A percentile compares a stretch with the other conserved stretches of the same genome.
Conservation (phyloP, 2,329 filamentous ascomycete genomes). For the Chrysoporthe austroafricana region DNA sequence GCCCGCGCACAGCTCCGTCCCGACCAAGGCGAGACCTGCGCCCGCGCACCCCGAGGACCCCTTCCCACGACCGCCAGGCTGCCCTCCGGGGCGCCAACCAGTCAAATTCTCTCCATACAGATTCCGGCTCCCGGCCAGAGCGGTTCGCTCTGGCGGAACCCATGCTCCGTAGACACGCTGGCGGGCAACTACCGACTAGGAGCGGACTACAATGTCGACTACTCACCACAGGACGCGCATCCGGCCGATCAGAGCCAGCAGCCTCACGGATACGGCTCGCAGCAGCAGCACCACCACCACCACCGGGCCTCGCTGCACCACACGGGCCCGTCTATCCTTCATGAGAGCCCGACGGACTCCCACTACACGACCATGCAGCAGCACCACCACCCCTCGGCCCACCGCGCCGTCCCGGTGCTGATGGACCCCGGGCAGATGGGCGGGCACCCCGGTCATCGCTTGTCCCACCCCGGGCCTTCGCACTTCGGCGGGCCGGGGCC, state of each 20-base stretch:
- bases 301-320: conserved; percentile 56
- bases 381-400: conserved; percentile 49
- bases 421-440: conserved; percentile 61
- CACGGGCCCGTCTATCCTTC: conserved; percentile 49
- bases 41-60: conserved; percentile 33
- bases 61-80: conserved; percentile 42
- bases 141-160: conserved; percentile 77
- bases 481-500: conserved; percentile 56
- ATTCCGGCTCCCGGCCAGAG: conserved; percentile 72
- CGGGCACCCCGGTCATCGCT: conserved; percentile 52
- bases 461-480: conserved; percentile 54
- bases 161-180: conserved; percentile 73
- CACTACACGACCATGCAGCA: conserved; percentile 46
- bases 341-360: conserved; percentile 44
- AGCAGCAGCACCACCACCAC: conserved; percentile 35
- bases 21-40: conserved; percentile 38
- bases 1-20: conserved; percentile 35
- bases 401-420: conserved; percentile 58
- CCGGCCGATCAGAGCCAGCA: conserved; percentile 67
- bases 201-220: conserved; percentile 74
- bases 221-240: conserved; percentile 70
- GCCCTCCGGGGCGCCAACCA: conserved; percentile 58
- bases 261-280: conserved; percentile 64
- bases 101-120: conserved; percentile 64
- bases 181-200: conserved; percentile 74